These are phyloP conservation scores for Canavalia gladiata DNA, from an alignment of 306 rosid genomes.

Conservation along the genomic window DNA sequence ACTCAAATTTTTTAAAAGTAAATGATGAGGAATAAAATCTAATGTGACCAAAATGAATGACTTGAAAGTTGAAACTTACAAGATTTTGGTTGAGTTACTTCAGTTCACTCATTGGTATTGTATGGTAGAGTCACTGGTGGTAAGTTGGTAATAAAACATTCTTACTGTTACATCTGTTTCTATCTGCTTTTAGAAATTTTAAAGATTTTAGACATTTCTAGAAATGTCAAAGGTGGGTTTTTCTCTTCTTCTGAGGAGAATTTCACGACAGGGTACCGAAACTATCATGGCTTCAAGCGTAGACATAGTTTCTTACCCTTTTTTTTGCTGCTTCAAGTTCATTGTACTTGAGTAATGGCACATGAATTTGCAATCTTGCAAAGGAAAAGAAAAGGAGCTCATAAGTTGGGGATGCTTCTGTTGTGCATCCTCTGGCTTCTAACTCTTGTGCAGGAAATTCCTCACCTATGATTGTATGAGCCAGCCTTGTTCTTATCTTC, in stretches of 20 bases:
- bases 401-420: background rate
- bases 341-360: background rate
- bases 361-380: background rate
- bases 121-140: background rate
- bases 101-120: background rate
- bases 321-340: background rate
- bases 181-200: background rate
- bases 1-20: slow-evolving; percentile 42
- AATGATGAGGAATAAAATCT: slow-evolving; percentile 18
- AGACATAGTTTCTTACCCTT: background rate
- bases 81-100: background rate
- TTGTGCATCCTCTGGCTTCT: slow-evolving; percentile 15
- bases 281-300: background rate
- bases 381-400: background rate
- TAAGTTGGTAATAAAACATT: background rate
- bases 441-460: background rate
- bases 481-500: slow-evolving; percentile 1
- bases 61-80: background rate
- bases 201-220: background rate
- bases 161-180: slow-evolving; percentile 5
- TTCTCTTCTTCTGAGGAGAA: background rate
- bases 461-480: background rate
- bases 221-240: background rate
- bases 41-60: background rate
- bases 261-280: background rate